Evolutionary conservation across 371 early-diverging fungal genomes (phyloP), one percentile per base, ranked within the genome.

Genomic region (Parasitella parasitica): DNA sequence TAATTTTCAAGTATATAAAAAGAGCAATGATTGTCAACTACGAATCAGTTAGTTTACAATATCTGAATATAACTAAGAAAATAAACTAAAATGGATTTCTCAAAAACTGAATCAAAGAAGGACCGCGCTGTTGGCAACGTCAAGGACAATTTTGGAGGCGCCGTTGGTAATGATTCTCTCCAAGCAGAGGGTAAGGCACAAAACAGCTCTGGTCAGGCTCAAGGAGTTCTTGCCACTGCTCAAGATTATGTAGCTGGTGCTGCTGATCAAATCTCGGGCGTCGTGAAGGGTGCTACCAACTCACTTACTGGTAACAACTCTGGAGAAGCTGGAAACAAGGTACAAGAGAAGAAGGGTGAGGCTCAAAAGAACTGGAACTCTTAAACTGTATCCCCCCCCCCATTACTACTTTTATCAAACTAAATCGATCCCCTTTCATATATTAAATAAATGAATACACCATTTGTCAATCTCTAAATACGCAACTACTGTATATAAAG

Each of bases 91-190:
- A 66, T 66, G 67, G 43, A 52, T 36, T 16, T 50, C 43, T 66
- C 66, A 66, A 70, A 57, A 53, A 55, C 71, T 22, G 63, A 70
- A 2, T 66, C 63, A 16, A 70, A 70, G 63, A 70, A 70, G 50
- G 61, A 76, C 50, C 69, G 72, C 53, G 59, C 64, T 34, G 16
- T 68, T 27, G 82, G 84, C 32, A 60, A 59, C 28, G 66, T 70
- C 54, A 84, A 84, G 72, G 73, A 82, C 50, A 57, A 64, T 12
- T 8, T 75, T 4, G 82, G 82, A 36, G 62, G 50, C 28, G 75
- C 66, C 15, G 39, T 78, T 41, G 85, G 85, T 18, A 80, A 70
- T 48, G 78, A 82, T 57, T 65, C 69, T 11, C 64, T 84, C 32
- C 64, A 73, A 52, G 58, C 75, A 12, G 69, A 73, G 32, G 84